Base-by-base conservation (phyloP, 495 filamentous ascomycete species). In the Viridothelium virens region DNA sequence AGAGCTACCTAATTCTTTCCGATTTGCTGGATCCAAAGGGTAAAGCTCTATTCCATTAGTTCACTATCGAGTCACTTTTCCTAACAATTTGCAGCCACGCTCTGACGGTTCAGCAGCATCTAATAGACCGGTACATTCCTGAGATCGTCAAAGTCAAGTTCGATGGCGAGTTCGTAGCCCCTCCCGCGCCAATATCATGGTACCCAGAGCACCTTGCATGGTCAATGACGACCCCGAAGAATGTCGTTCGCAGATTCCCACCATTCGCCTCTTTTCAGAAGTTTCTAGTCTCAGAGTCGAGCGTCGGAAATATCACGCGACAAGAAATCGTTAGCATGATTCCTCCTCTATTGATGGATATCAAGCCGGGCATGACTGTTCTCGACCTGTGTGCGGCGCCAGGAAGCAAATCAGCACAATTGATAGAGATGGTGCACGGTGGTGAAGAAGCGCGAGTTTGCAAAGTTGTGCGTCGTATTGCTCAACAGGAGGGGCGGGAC, bases 291-390 rank as follows among this genome's bases (percentile, higher is more conserved):
- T 92, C 92, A 36, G 94, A 98, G 80, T 96, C 94, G 11, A 91
- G 89, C 56, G 90, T 96, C 63, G 94, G 94, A 72, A 98, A 97
- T 73, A 97, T 98, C 74, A 95, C 88, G 76, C 85, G 94, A 70
- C 94, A 98, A 77, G 94, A 98, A 79, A 86, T 93, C 31, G 94
- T 98, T 67, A 95, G 90, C 81, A 98, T 98, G 94, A 96, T 98
- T 68, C 94, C 94, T 34, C 95, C 95, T 33, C 85, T 97, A 62
- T 79, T 97, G 66, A 90, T 97, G 83, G 93, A 96, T 73, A 77
- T 96, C 38, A 84, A 84, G 63, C 91, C 95, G 25, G 91, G 91
- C 44, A 96, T 97, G 90, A 85, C 85, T 9, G 91, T 96, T 11
- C 77, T 98, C 72, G 94, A 98, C 76, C 84, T 98, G 81, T 98